phyloP scores from a whole-genome alignment of 306 rosid species.

The Acacia melanoxylon region DNA sequence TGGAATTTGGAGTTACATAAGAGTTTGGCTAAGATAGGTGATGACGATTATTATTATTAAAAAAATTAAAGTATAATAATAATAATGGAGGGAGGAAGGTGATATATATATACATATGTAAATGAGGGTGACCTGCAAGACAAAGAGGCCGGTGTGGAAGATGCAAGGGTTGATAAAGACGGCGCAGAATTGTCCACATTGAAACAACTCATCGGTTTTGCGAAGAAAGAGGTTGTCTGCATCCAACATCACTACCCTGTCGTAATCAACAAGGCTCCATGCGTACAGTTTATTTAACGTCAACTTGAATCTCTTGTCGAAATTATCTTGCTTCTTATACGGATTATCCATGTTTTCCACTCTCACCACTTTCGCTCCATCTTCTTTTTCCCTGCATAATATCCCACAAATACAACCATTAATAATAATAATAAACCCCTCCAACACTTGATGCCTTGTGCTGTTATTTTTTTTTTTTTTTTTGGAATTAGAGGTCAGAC shows the following conservation, averaged over 20 bases:
- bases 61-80: background rate
- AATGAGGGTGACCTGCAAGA: constrained; percentile 53
- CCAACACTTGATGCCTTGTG: background rate
- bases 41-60: background rate
- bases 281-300: constrained; percentile 81
- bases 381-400: constrained; percentile 58
- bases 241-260: constrained; percentile 79
- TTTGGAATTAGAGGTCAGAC: too few relatives aligned
- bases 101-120: too few relatives aligned
- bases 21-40: background rate
- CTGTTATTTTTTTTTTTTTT: too few relatives aligned
- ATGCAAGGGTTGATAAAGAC: constrained; percentile 84
- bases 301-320: constrained; percentile 65
- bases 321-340: constrained; percentile 53
- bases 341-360: constrained; percentile 79
- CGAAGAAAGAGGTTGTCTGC: constrained; percentile 79
- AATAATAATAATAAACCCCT: background rate
- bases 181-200: constrained; percentile 80
- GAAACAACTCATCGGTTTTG: constrained; percentile 74
- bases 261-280: constrained; percentile 75
- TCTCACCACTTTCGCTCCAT: constrained; percentile 79
- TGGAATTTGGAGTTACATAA: background rate
- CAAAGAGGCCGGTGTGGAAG: constrained; percentile 87
- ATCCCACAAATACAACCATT: background rate
- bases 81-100: background rate